Evolutionary conservation across 2,329 filamentous ascomycete genomes (phyloP), one percentile per base, ranked within the genome.

Genomic region (Penicillium aurantiogriseum): DNA sequence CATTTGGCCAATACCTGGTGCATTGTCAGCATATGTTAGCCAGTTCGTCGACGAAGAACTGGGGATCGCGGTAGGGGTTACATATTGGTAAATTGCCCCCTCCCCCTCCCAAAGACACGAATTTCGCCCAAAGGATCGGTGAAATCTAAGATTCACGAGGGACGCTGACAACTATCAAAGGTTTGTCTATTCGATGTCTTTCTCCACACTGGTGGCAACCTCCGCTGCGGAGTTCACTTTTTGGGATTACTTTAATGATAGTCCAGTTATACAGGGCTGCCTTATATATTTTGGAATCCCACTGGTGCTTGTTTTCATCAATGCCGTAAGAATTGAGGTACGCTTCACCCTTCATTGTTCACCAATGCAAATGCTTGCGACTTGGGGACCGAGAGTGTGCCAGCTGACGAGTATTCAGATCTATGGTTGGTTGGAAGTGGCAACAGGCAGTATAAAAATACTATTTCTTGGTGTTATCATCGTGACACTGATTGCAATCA

Each of bases 1-100:
- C 6, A 63, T 72, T 25, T 77, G 73, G 71, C 74, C 74, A 0
- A 71, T 75, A 9, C 67, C 74, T 6, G 74, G 74, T 45, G 71
- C 73, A 1, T 56, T 75, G 29, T 67, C 71, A 15, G 69, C 74
- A 35, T 76, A 72, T 42, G 70, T 76, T 5, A 60, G 68, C 15
- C 63, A 65, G 19, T 43, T 43, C 25, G 40, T 43, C 7, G 40
- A 43, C 15, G 40, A 43, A 43, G 40, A 43, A 25, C 40, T 43
- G 15, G 40, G 40, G 7, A 43, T 43, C 8, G 40, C 40, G 15
- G 40, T 43, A 15, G 40, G 40, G n/a, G 23, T 43, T 9, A 43
- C 23, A 10, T 43, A 43, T 8, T 43, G 23, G 40, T 43, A 43
- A 25, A n/a, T 10, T 17, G 21, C 40, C 10, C 13, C 21, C 13